Evolutionary conservation across 2,329 filamentous ascomycete species (phyloP).

Genomic region (Ceratocystis alfenasii): DNA sequence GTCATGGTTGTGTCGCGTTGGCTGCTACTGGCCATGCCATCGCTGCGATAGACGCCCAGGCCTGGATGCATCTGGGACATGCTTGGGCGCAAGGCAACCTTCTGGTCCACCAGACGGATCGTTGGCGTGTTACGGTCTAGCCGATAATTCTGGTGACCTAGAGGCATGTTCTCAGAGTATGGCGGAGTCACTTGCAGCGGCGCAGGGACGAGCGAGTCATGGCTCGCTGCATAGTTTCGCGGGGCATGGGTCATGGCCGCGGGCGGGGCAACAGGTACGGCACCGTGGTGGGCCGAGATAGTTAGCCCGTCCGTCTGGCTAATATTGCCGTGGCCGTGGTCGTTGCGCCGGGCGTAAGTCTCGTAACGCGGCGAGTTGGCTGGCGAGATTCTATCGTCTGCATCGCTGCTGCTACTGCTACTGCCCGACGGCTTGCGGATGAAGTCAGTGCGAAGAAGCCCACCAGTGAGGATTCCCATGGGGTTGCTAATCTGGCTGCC

Average conservation of each 20-base stretch:
- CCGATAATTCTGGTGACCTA: conserved; percentile 21
- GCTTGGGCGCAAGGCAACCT: conserved; percentile 24
- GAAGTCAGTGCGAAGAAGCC: conserved; percentile 41
- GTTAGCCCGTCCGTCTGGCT: conserved; percentile 18
- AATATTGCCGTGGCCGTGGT: conserved; percentile 10
- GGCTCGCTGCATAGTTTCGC: conserved; percentile 6
- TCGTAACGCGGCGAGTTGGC: conserved; percentile 20
- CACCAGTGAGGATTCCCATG: conserved; percentile 32
- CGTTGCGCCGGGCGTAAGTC: background rate
- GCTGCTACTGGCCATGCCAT: conserved; percentile 16
- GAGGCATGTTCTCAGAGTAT: conserved; percentile 32
- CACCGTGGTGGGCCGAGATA: conserved; percentile 13
- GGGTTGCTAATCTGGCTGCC: conserved; percentile 44
- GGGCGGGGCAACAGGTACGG: conserved; percentile 20
- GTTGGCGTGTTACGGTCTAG: conserved; percentile 10
- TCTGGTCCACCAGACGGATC: conserved; percentile 21
- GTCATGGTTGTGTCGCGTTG: conserved; percentile 39
- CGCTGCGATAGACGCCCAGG: conserved; percentile 23
- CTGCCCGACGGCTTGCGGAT: conserved; percentile 32
- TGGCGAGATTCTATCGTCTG: conserved; percentile 13
- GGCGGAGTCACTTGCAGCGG: conserved; percentile 27
- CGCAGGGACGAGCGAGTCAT: conserved; percentile 22
- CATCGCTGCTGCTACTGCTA: background rate
- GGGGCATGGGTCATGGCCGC: conserved; percentile 14
- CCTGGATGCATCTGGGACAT: conserved; percentile 29